Percentiles rank a stretch among this genome's conserved stretches.
Evolutionary conservation across 1,139 yeast species (phyloP).

Genomic region (Meyerozyma smithsonii): DNA sequence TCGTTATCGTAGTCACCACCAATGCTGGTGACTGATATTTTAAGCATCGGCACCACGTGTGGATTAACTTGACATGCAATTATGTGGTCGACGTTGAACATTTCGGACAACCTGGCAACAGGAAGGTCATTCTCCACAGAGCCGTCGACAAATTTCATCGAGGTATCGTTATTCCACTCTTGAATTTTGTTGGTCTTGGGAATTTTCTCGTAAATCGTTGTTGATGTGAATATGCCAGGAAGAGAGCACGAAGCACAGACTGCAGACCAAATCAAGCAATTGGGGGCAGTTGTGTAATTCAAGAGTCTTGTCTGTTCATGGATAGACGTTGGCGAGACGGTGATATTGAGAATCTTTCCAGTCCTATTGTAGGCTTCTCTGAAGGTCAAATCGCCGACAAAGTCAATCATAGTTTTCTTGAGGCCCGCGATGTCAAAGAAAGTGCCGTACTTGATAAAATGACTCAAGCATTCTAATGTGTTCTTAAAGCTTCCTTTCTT

Average conservation of each 20-base stretch:
- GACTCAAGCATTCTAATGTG: conserved; percentile 31
- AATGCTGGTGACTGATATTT: conserved; percentile 59
- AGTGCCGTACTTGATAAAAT: conserved; percentile 76
- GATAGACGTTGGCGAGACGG: conserved; percentile 54
- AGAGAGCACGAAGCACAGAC: conserved; percentile 95
- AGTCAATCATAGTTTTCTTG: conserved; percentile 65
- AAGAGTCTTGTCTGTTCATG: conserved; percentile 54
- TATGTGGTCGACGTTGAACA: conserved; percentile 91
- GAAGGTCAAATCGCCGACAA: conserved; percentile 85
- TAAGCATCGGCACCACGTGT: conserved; percentile 82
- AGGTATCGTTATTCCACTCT: conserved; percentile 78
- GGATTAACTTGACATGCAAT: conserved; percentile 89
- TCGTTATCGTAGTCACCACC: conserved; percentile 70
- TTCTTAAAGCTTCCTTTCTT: conserved; percentile 37
- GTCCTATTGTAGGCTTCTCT: conserved; percentile 58
- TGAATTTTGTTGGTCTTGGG: conserved; percentile 61
- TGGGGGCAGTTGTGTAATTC: conserved; percentile 46
- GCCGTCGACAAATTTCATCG: conserved; percentile 88
- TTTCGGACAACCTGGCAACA: conserved; percentile 77
- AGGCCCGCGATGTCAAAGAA: conserved; percentile 78
- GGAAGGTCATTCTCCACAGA: conserved; percentile 95
- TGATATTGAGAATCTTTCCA: conserved; percentile 52
- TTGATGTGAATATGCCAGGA: conserved; percentile 86
- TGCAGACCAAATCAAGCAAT: conserved; percentile 68
- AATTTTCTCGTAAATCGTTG: conserved; percentile 80